Conservation (phyloP, 495 filamentous ascomycete species). For the Eremomyces bilateralis region DNA sequence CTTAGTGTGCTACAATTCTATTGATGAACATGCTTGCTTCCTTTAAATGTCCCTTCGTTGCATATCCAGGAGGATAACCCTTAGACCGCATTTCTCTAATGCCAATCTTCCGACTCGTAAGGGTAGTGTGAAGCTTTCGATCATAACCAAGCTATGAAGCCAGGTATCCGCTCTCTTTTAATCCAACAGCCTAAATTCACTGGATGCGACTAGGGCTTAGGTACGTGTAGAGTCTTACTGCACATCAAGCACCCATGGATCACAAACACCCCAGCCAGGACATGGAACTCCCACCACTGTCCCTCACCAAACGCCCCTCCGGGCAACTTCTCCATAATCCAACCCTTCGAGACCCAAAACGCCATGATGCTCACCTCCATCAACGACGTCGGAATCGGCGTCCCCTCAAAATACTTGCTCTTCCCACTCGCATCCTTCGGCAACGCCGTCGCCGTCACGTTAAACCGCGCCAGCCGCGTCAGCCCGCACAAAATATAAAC, state of each 20-base stretch:
- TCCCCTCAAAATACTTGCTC: slow-evolving; percentile 86
- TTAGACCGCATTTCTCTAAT: no score
- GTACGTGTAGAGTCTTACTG: slow-evolving; percentile 82
- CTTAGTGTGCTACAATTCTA: no score
- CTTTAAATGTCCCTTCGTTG: no score
- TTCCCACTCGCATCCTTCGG: slow-evolving; percentile 87
- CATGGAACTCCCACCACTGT: slow-evolving; percentile 65
- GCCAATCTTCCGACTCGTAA: no score
- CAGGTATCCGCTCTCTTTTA: no score
- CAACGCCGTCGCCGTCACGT: slow-evolving; percentile 70
- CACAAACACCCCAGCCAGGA: slow-evolving; percentile 62
- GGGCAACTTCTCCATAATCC: slow-evolving; percentile 56
- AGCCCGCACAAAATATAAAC: slow-evolving; percentile 92
- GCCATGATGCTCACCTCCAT: slow-evolving; percentile 67
- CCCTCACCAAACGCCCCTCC: slow-evolving; percentile 41
- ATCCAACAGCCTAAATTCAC: no score
- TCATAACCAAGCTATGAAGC: no score
- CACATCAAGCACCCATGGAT: slow-evolving; percentile 79
- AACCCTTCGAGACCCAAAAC: slow-evolving; percentile 65
- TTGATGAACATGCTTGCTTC: no score
- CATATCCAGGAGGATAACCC: no score
- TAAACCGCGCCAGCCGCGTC: slow-evolving; percentile 87
- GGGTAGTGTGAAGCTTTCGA: no score
- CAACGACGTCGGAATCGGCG: slow-evolving; percentile 79
- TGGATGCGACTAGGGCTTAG: no score